These are phyloP conservation scores for Fomitopsis betulina DNA, from an alignment of 1,284 basidiomycete species.

Conservation along the genomic window DNA sequence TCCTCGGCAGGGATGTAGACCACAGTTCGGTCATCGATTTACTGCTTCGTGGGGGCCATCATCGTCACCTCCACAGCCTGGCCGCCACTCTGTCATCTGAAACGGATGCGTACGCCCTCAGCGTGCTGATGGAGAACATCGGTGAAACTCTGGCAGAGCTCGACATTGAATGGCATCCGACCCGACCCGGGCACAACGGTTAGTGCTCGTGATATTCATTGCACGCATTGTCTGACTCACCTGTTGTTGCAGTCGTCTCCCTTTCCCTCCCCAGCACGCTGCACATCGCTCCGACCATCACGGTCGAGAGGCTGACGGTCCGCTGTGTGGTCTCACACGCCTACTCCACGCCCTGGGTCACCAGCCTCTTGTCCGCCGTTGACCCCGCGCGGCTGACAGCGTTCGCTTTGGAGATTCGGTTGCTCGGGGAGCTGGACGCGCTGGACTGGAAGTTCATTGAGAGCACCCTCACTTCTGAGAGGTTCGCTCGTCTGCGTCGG, in stretches of 20 bases:
- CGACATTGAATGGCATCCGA: constrained; percentile 24
- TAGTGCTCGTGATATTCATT: constrained; percentile 1
- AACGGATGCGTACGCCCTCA: constrained; percentile 20
- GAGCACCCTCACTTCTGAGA: constrained; percentile 10
- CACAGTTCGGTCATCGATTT: constrained; percentile 18
- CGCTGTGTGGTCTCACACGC: constrained; percentile 22
- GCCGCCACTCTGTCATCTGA: constrained; percentile 18
- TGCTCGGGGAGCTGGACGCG: constrained; percentile 23
- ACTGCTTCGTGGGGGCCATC: constrained; percentile 17
- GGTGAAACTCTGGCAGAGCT: constrained; percentile 19
- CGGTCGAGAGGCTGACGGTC: constrained; percentile 19
- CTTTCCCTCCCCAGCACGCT: constrained; percentile 19
- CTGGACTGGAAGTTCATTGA: constrained; percentile 22
- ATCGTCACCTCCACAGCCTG: constrained; percentile 15
- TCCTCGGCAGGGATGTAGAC: constrained; percentile 21
- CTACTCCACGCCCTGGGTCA: constrained; percentile 23
- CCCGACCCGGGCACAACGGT: constrained; percentile 17
- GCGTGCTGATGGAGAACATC: constrained; percentile 17
- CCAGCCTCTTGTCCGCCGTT: constrained; percentile 14
- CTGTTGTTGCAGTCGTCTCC: constrained; percentile 7
- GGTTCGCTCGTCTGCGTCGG: constrained; percentile 14
- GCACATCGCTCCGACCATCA: constrained; percentile 11
- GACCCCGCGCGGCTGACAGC: constrained; percentile 12
- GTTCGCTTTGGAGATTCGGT: constrained; percentile 18
- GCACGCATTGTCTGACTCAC: neutral